Base-by-base conservation (phyloP, 2,329 filamentous ascomycete species). In the Pyricularia pennisetigena region DNA sequence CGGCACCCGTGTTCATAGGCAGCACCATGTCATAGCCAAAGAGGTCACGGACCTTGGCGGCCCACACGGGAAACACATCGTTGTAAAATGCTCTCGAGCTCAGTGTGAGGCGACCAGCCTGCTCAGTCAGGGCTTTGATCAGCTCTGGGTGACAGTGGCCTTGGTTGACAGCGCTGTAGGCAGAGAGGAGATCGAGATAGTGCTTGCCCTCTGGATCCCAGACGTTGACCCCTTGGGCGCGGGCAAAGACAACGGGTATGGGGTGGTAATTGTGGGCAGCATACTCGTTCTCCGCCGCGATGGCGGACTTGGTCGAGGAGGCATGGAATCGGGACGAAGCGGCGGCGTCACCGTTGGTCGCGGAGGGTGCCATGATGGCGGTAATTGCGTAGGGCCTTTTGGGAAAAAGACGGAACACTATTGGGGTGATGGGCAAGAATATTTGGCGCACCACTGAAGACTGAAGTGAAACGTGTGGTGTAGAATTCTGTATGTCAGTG, bases 261-360 rank as follows among this genome's bases (percentile, higher is more conserved):
- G 95, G 95, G 80, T 98, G 94, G 85, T 99, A 99, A 84, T 99
- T 99, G 87, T 99, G 95, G 65, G 95, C 95, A 66, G 95, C 95
- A 79, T 87, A 94, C 77, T 91, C 83, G 75, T 92, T 84, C 82
- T 99, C 95, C 67, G 88, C 82, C 67, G 88, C 82, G 78, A 97
- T 96, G 74, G 95, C 94, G 73, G 86, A 83, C 69, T 88, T 82
- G 62, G 93, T 94, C 29, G 94, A 93, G 24, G 91, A 78, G 68
- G 93, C 86, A 81, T 97, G 95, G 82, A 85, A 87, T 72, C 81
- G 82, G 66, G 81, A 79, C 65, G 74, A 73, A 69, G 69, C 68
- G 70, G 70, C 72, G 69, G 72, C 69, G 71, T 76, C 78, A 71
- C 78, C 80, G 72, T 76, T 78, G 72, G 74, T 74, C 69, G 65